Percentiles rank a stretch among this genome's conserved stretches.
These are phyloP conservation scores for Geum urbanum DNA, from an alignment of 306 rosid genomes.

Conservation along the genomic window DNA sequence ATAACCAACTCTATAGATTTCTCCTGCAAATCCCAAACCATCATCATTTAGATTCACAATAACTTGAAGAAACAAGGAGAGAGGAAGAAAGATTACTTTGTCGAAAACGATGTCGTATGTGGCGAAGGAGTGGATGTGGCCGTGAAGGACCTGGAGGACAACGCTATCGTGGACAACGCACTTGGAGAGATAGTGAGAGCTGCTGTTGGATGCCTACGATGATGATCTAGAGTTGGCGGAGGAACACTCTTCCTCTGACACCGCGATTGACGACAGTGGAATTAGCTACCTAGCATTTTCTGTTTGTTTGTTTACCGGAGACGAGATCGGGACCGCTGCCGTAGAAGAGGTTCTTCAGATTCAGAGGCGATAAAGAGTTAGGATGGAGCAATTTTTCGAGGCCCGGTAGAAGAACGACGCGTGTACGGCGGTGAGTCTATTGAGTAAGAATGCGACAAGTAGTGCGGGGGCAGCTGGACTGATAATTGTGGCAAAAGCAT, in stretches of 20 bases:
- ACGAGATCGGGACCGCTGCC: no score
- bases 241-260: slow-evolving; percentile 89
- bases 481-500: no score
- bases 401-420: no score
- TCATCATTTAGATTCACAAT: neutral
- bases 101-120: slow-evolving; percentile 76
- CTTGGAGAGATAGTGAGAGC: slow-evolving; percentile 76
- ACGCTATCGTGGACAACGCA: slow-evolving; percentile 76
- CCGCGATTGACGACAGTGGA: slow-evolving; percentile 54
- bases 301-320: neutral
- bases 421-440: no score
- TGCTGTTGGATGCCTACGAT: slow-evolving; percentile 39
- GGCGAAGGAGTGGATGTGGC: slow-evolving; percentile 66
- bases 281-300: slow-evolving; percentile 3
- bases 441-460: no score
- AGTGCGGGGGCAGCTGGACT: no score
- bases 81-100: slow-evolving; percentile 40
- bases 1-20: slow-evolving; percentile 81
- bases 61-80: neutral
- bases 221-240: slow-evolving; percentile 66
- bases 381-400: no score
- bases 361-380: no score
- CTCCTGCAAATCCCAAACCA: slow-evolving; percentile 44
- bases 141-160: slow-evolving; percentile 79
- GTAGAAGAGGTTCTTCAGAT: no score